These are phyloP conservation scores for Entomortierella beljakovae DNA, from an alignment of 192 early-diverging fungal species.

Conservation along the genomic window DNA sequence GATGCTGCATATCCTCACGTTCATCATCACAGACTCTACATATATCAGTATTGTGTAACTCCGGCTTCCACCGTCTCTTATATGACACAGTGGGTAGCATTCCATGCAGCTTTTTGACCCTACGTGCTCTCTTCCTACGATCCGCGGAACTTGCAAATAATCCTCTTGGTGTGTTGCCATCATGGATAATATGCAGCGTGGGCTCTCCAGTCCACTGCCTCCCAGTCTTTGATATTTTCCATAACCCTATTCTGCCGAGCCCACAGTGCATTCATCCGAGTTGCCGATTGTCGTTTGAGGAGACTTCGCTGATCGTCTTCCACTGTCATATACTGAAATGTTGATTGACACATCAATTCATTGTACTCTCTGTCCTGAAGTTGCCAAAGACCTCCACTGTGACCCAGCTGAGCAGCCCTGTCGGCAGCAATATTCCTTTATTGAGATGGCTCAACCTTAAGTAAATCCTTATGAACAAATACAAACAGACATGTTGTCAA, in stretches of 20 bases:
- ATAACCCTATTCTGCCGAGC: constrained; percentile 4
- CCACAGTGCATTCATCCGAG: not conserved
- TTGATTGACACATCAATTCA: not conserved
- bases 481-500: too few species aligned
- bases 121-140: constrained; percentile 6
- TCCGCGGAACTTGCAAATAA: not conserved
- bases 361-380: not conserved
- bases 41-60: constrained; percentile 6
- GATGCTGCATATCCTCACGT: too few species aligned
- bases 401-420: not conserved
- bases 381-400: not conserved
- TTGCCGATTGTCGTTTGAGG: constrained; percentile 3
- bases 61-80: constrained; percentile 6
- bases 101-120: constrained; percentile 10
- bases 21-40: too few species aligned
- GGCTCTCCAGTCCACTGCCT: constrained; percentile 1
- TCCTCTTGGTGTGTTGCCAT: not conserved
- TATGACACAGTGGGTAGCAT: constrained; percentile 14
- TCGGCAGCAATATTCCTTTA: constrained; percentile 6
- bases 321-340: not conserved
- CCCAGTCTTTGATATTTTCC: constrained; percentile 4
- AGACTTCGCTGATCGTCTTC: constrained; percentile 7
- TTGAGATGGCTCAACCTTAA: too few species aligned
- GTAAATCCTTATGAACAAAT: too few species aligned
- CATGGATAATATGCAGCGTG: constrained; percentile 5